Percentiles rank a stretch among this genome's conserved stretches.
Evolutionary conservation across 805 yeast species (phyloP).

Genomic region (Teunomyces panamensis): DNA sequence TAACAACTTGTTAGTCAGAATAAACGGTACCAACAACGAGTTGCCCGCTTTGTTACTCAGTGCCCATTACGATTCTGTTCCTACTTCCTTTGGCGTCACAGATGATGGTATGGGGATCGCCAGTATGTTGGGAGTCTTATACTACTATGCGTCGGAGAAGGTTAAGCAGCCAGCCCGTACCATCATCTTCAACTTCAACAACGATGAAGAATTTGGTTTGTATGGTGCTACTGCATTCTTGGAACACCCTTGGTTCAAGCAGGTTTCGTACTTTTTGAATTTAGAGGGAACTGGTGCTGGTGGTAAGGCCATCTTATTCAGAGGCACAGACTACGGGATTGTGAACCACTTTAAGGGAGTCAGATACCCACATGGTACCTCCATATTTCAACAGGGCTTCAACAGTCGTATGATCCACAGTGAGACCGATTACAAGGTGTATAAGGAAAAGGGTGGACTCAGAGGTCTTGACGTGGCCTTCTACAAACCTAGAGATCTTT

Average conservation of each 20-base stretch:
- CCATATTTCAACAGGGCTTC: slow-evolving; percentile 83
- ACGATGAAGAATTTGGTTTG: slow-evolving; percentile 86
- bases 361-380: slow-evolving; percentile 70
- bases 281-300: slow-evolving; percentile 94
- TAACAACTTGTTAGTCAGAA: slow-evolving; percentile 71
- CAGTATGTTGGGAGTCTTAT: slow-evolving; percentile 67
- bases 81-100: slow-evolving; percentile 82
- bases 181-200: slow-evolving; percentile 79
- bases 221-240: slow-evolving; percentile 76
- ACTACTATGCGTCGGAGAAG: slow-evolving; percentile 33
- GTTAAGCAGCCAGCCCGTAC: slow-evolving; percentile 63
- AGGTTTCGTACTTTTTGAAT: slow-evolving; percentile 66
- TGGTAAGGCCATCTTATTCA: slow-evolving; percentile 74
- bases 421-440: slow-evolving; percentile 83
- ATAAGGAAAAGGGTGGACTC: slow-evolving; percentile 56
- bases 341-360: slow-evolving; percentile 56
- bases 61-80: slow-evolving; percentile 89
- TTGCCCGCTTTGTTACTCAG: slow-evolving; percentile 71
- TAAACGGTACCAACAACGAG: slow-evolving; percentile 58
- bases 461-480: slow-evolving; percentile 91
- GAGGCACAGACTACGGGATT: slow-evolving; percentile 78
- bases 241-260: slow-evolving; percentile 66
- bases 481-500: slow-evolving; percentile 76
- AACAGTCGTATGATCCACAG: slow-evolving; percentile 66
- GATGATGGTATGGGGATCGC: slow-evolving; percentile 93